Evolutionary conservation across 164 flowering plant genomes (phyloP), one percentile per base, ranked within the genome.

Genomic region (Umbilicus rupestris): DNA sequence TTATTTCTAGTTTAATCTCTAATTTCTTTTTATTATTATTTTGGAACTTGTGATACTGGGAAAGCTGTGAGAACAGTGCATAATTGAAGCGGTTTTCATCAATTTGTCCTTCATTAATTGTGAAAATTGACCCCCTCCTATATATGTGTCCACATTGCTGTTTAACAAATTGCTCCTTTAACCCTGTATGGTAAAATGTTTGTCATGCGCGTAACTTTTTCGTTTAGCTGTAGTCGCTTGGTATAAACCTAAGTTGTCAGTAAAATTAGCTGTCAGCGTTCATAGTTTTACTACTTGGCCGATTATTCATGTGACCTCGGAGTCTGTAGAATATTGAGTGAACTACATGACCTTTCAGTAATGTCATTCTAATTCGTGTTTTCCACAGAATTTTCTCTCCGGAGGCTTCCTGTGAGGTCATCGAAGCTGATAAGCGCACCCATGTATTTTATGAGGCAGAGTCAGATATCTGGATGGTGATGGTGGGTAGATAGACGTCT

Each of bases 391-490:
- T 88, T 66, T 93, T 93, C 77, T 93, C 96, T 35, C 98, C 98
- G 3, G 90, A 87, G 60, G 90, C 90, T 68, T 86, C 97, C 73
- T 93, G 98, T 84, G 98, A 93, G 77, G 88, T 86, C 71, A 90
- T 93, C 66, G 97, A 93, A 74, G 96, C 97, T 47, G 98, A 93
- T 74, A 83, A 75, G 74, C 96, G 89, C 71, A 85, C 92, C 69
- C 92, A 93, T 81, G 86, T 87, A 47, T 90, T 93, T 68, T 82
- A 84, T 76, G 81, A 93, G 81, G 90, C 97, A 64, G 97, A 93
- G 71, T 81, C 88, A 30, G 98, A 93, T 81, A 93, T 93, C 45
- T 93, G 98, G 98, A 90, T 90, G 92, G 96, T 93, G 68, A 85
- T 93, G 97, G 98, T 92, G 69, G 1, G 87, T 16, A 37, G 16